Evolutionary conservation across 164 flowering plant genomes (phyloP).

Genomic region (Magnolia changhungtana): DNA sequence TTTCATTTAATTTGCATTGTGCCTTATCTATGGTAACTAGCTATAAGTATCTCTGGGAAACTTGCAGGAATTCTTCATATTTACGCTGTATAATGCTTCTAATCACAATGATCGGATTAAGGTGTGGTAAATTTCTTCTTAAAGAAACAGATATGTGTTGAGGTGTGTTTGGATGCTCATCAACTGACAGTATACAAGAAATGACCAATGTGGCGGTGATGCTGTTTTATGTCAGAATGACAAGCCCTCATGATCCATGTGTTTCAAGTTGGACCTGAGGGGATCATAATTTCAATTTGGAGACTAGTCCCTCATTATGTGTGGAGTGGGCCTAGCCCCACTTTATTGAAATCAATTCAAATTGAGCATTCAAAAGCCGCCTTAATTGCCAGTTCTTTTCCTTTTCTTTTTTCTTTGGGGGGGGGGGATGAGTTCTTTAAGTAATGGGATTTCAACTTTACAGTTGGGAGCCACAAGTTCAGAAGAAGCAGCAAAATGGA

Average conservation of each 20-base stretch:
- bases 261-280: background rate
- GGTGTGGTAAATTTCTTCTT: slow-evolving; percentile 33
- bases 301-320: background rate
- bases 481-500: slow-evolving; percentile 94
- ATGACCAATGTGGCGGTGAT: background rate
- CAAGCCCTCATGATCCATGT: background rate
- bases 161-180: background rate
- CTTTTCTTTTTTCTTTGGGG: background rate
- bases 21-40: background rate
- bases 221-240: background rate
- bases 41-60: background rate
- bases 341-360: background rate
- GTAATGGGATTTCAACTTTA: slow-evolving; percentile 12
- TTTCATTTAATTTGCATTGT: background rate
- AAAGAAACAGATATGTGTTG: background rate
- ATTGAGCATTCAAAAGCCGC: background rate
- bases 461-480: slow-evolving; percentile 86
- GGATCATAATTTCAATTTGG: background rate
- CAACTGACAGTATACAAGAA: background rate
- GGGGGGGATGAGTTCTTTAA: background rate
- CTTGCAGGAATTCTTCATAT: slow-evolving; percentile 76
- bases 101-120: slow-evolving; percentile 71
- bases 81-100: slow-evolving; percentile 68
- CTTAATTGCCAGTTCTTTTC: background rate
- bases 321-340: background rate